Conservation (phyloP, 2,329 filamentous ascomycete genomes). For the Neonectria punicea region DNA sequence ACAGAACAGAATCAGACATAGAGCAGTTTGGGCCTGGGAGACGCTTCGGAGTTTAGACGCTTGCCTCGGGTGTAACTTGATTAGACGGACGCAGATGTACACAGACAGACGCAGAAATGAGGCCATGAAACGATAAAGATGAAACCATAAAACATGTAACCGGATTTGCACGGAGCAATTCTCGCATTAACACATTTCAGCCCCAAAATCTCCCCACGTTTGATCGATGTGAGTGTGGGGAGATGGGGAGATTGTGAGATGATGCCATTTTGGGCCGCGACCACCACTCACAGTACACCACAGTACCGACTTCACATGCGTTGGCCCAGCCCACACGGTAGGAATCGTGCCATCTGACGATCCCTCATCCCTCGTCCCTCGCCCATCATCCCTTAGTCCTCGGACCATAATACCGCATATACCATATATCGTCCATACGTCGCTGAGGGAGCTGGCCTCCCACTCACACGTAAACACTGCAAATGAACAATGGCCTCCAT, state of each 20-base stretch:
- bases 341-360: slow-evolving; percentile 30
- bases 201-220: slow-evolving; percentile 5
- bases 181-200: neutral
- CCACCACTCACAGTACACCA: slow-evolving; percentile 20
- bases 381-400: slow-evolving; percentile 15
- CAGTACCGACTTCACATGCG: slow-evolving; percentile 28
- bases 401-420: neutral
- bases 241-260: slow-evolving; percentile 31
- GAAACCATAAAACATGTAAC: neutral
- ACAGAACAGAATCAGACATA: slow-evolving; percentile 2
- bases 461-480: neutral
- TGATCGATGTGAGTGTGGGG: slow-evolving; percentile 33
- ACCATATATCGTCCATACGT: neutral
- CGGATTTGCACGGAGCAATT: neutral
- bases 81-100: slow-evolving; percentile 12
- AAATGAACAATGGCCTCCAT: slow-evolving; percentile 33
- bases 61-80: neutral
- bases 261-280: slow-evolving; percentile 29
- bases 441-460: slow-evolving; percentile 1
- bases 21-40: neutral
- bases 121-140: slow-evolving; percentile 13
- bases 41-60: neutral
- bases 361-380: neutral
- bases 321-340: slow-evolving; percentile 26
- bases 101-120: slow-evolving; percentile 8